Evolutionary conservation across 1,284 basidiomycete species (phyloP).

Genomic region (Cutaneotrichosporon sp.): DNA sequence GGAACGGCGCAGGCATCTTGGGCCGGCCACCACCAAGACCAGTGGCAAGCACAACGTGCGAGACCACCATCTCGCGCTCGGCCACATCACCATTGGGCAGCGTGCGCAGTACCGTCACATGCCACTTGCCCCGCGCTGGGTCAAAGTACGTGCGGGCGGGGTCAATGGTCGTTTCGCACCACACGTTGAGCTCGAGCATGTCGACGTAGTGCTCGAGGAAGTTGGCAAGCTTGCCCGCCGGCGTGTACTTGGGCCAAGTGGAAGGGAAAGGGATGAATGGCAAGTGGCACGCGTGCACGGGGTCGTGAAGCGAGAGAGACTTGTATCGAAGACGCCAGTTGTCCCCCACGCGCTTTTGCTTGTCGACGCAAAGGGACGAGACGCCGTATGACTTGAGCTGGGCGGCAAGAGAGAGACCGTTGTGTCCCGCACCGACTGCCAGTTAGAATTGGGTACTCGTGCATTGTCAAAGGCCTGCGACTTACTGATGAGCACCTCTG

Average conservation of each 20-base stretch:
- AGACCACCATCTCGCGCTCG: slow-evolving; percentile 53
- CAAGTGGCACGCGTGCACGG: slow-evolving; percentile 51
- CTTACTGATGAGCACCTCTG: slow-evolving; percentile 44
- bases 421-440: slow-evolving; percentile 59
- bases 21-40: slow-evolving; percentile 58
- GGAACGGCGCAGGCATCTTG: slow-evolving; percentile 48
- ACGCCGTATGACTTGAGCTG: slow-evolving; percentile 57
- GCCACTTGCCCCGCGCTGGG: slow-evolving; percentile 53
- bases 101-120: slow-evolving; percentile 52
- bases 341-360: slow-evolving; percentile 55
- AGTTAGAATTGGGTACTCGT: not conserved
- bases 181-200: slow-evolving; percentile 60
- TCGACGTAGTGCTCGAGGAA: slow-evolving; percentile 65
- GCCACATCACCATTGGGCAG: slow-evolving; percentile 40
- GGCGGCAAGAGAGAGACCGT: slow-evolving; percentile 59
- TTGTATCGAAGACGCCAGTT: slow-evolving; percentile 59
- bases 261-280: slow-evolving; percentile 29
- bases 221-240: slow-evolving; percentile 56
- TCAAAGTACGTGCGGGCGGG: slow-evolving; percentile 50
- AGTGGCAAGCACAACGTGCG: slow-evolving; percentile 54
- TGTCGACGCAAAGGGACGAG: slow-evolving; percentile 56
- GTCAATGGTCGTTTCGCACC: slow-evolving; percentile 56
- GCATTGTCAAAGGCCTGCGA: not conserved
- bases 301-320: slow-evolving; percentile 59
- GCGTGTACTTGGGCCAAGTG: slow-evolving; percentile 35